phyloP scores from a whole-genome alignment of 139 green algal genomes.

The Eudorina sp. region DNA sequence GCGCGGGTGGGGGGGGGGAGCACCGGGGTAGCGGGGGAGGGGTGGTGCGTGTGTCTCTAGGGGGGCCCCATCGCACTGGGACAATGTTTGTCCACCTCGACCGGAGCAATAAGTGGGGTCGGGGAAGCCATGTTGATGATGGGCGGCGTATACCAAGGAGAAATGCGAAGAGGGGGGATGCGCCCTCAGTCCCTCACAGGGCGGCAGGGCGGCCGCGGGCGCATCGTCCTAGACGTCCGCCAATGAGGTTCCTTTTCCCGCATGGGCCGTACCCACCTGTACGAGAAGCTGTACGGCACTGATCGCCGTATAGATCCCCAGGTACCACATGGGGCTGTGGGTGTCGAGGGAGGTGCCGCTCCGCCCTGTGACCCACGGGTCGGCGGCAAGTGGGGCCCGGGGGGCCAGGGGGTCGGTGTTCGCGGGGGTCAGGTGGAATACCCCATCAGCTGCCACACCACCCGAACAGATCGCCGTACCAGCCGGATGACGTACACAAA shows the following conservation, averaged over 20 bases:
- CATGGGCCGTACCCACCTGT: background rate
- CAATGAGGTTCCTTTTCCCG: background rate
- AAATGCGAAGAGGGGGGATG: too few relatives aligned
- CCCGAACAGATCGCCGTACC: background rate
- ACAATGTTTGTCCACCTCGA: too few relatives aligned
- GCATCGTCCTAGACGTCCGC: background rate
- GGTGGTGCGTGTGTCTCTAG: too few relatives aligned
- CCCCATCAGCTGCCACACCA: background rate
- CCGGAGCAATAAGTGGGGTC: too few relatives aligned
- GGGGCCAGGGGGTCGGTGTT: background rate
- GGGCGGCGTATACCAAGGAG: too few relatives aligned
- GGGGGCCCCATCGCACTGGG: too few relatives aligned
- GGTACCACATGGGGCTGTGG: slow-evolving; percentile 64
- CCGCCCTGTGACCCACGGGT: background rate
- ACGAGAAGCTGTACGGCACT: slow-evolving; percentile 60
- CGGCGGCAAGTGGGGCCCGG: background rate
- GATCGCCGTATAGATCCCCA: slow-evolving; percentile 74
- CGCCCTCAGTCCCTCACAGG: too few relatives aligned
- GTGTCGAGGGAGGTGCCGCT: background rate
- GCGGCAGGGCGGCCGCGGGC: background rate
- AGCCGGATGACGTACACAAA: too few relatives aligned
- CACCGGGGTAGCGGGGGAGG: background rate
- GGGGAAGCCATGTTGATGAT: too few relatives aligned
- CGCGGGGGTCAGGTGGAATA: background rate
- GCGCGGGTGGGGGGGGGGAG: background rate